A percentile compares a stretch with the other conserved stretches of the same genome.
These are phyloP conservation scores for Coemansia sp. DNA, from an alignment of 192 early-diverging fungal genomes.

Conservation along the genomic window DNA sequence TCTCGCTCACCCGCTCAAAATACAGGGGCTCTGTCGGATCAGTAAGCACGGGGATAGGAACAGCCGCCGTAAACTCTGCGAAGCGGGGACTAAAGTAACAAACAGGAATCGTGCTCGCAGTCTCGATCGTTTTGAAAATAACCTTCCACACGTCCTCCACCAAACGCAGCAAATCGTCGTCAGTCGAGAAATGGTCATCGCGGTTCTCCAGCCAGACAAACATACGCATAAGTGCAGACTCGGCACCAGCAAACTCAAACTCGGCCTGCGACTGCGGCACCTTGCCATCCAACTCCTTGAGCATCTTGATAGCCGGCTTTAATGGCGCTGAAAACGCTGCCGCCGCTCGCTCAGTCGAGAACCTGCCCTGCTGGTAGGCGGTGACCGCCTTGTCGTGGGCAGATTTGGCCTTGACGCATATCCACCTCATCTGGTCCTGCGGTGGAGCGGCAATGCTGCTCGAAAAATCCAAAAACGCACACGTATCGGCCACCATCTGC, in stretches of 20 bases:
- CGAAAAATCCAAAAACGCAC: conserved; percentile 20
- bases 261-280: conserved; percentile 15
- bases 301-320: conserved; percentile 11
- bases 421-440: conserved; percentile 36
- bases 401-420: conserved; percentile 29
- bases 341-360: not conserved
- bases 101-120: conserved; percentile 12
- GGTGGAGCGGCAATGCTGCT: conserved; percentile 23
- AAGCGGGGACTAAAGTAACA: conserved; percentile 19
- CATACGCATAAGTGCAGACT: conserved; percentile 15
- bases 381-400: conserved; percentile 18
- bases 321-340: conserved; percentile 14
- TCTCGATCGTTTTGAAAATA: conserved; percentile 21
- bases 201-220: conserved; percentile 24
- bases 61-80: conserved; percentile 13
- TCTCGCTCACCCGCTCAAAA: conserved; percentile 18
- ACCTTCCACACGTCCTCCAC: conserved; percentile 32
- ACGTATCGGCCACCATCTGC: conserved; percentile 21
- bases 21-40: conserved; percentile 34
- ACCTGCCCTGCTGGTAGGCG: conserved; percentile 10
- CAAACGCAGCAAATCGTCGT: not conserved
- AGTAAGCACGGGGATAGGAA: conserved; percentile 44
- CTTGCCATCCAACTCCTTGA: conserved; percentile 15
- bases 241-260: conserved; percentile 13
- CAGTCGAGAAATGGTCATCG: not conserved